Conservation (phyloP, 2,329 filamentous ascomycete genomes). For the Microcyclosporella mali region DNA sequence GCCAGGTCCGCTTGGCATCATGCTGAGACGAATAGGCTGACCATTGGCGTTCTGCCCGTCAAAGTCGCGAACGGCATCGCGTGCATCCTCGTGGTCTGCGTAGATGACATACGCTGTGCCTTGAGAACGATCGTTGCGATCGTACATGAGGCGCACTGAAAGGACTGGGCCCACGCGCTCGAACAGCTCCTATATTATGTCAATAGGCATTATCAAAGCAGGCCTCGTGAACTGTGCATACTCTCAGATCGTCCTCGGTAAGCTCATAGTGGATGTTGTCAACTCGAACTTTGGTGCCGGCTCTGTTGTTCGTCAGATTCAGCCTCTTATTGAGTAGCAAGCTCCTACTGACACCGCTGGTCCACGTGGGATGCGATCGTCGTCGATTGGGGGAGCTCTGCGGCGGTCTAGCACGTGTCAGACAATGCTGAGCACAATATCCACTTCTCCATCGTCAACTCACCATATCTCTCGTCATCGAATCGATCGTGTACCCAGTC, state of each 20-base stretch:
- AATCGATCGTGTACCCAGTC: conserved; percentile 74
- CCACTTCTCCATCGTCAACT: neutral
- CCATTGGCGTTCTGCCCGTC: conserved; percentile 87
- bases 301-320: conserved; percentile 10
- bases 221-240: conserved; percentile 36
- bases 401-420: conserved; percentile 11
- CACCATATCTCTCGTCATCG: conserved; percentile 28
- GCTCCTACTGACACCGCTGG: conserved; percentile 11
- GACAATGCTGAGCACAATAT: neutral
- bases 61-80: conserved; percentile 69
- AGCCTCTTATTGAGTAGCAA: neutral
- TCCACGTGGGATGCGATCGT: conserved; percentile 16
- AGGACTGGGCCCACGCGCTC: conserved; percentile 65
- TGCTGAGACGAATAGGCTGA: conserved; percentile 65
- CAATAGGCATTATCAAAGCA: conserved; percentile 2
- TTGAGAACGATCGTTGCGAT: conserved; percentile 81
- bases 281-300: conserved; percentile 60
- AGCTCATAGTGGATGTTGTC: conserved; percentile 92
- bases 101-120: conserved; percentile 82
- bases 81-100: conserved; percentile 62
- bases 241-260: conserved; percentile 74
- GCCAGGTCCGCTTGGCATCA: conserved; percentile 52
- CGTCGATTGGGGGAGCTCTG: conserved; percentile 15
- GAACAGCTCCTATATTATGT: conserved; percentile 63
- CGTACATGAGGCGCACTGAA: conserved; percentile 68